Percentiles rank a stretch among this genome's conserved stretches.
phyloP scores from a whole-genome alignment of 1,139 yeast genomes.

The Candida tetrigidarum region DNA sequence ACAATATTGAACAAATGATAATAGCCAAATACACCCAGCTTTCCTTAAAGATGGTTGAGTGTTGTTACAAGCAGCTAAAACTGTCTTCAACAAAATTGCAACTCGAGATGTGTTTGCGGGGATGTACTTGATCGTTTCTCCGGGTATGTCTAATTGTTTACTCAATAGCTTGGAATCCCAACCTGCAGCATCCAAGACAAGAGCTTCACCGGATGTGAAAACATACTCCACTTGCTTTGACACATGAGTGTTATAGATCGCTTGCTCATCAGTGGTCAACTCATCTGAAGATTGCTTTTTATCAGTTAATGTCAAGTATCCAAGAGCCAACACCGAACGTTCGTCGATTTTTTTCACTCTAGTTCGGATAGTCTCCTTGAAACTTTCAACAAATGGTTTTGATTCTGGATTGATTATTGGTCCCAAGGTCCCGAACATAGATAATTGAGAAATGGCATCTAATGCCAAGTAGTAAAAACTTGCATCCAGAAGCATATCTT shows the following conservation, averaged over 20 bases:
- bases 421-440: conserved; percentile 62
- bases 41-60: conserved; percentile 77
- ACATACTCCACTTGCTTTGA: conserved; percentile 76
- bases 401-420: conserved; percentile 23
- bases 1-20: conserved; percentile 79
- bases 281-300: conserved; percentile 3
- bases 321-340: conserved; percentile 57
- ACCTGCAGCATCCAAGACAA: conserved; percentile 72
- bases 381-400: conserved; percentile 21
- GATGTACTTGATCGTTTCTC: conserved; percentile 23
- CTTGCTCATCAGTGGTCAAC: conserved; percentile 21
- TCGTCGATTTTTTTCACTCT: conserved; percentile 65
- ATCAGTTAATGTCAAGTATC: conserved; percentile 51
- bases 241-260: conserved; percentile 59
- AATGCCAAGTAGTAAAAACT: conserved; percentile 35
- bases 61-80: conserved; percentile 57
- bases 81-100: conserved; percentile 42
- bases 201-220: conserved; percentile 86
- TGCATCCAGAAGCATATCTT: conserved; percentile 24
- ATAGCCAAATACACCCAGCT: conserved; percentile 85
- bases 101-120: conserved; percentile 29
- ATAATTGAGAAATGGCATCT: conserved; percentile 56
- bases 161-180: conserved; percentile 68
- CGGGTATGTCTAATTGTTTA: conserved; percentile 56
- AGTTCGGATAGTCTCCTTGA: conserved; percentile 33